A percentile compares a stretch with the other conserved stretches of the same genome.
phyloP scores from a whole-genome alignment of 2,329 filamentous ascomycete species.

The Ophioceras dolichostomum region DNA sequence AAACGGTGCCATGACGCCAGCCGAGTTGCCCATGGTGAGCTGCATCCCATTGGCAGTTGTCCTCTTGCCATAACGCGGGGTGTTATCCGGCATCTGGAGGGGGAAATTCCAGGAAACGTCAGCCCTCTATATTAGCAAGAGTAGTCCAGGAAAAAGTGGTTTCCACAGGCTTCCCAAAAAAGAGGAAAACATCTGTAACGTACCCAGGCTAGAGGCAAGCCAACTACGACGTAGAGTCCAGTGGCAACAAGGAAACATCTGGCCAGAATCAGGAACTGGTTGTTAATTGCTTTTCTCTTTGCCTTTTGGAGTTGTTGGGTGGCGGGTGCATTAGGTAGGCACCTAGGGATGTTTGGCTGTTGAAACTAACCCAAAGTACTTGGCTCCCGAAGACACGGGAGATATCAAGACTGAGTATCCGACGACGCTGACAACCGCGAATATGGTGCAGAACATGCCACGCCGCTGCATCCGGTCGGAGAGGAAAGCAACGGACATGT shows the following conservation, averaged over 20 bases:
- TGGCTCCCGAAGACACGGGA: constrained; percentile 44
- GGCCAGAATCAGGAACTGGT: constrained; percentile 57
- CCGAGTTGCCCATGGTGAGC: constrained; percentile 6
- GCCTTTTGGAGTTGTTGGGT: constrained; percentile 23
- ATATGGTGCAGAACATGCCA: constrained; percentile 50
- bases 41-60: constrained; percentile 16
- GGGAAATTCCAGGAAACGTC: no score
- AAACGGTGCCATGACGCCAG: constrained; percentile 59
- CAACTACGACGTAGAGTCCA: constrained; percentile 53
- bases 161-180: no score
- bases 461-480: constrained; percentile 57
- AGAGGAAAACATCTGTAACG: background rate
- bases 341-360: no score
- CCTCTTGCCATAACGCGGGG: constrained; percentile 64
- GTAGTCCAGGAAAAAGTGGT: no score
- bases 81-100: constrained; percentile 39
- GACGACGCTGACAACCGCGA: constrained; percentile 49
- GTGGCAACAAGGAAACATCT: constrained; percentile 67
- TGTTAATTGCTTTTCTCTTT: no score
- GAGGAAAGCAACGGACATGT: constrained; percentile 51
- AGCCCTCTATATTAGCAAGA: no score
- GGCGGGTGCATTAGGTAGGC: no score
- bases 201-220: constrained; percentile 43
- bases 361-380: constrained; percentile 46
- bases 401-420: constrained; percentile 60